Evolutionary conservation across 768 basidiomycete species (phyloP).

Genomic region (Leccinellum rugosiceps): DNA sequence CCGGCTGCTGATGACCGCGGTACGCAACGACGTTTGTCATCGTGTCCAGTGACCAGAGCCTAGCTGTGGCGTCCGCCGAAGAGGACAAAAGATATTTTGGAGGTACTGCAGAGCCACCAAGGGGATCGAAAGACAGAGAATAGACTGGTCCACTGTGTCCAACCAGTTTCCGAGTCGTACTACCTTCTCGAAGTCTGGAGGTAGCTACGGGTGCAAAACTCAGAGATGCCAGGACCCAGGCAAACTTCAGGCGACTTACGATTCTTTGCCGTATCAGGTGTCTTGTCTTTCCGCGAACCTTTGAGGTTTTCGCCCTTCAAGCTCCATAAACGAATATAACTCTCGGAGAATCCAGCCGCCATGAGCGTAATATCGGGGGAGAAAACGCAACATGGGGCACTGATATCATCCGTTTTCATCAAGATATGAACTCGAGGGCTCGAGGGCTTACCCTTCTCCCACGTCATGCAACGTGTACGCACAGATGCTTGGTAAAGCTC

Average conservation of each 20-base stretch:
- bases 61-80: conserved; percentile 87
- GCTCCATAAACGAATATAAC: conserved; percentile 92
- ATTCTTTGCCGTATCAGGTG: conserved; percentile 61
- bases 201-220: conserved; percentile 37
- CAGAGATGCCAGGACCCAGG: neutral
- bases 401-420: conserved; percentile 31
- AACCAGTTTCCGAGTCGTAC: conserved; percentile 87
- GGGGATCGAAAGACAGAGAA: conserved; percentile 88
- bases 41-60: conserved; percentile 95
- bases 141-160: conserved; percentile 98
- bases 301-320: conserved; percentile 87
- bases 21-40: conserved; percentile 92
- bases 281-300: conserved; percentile 75
- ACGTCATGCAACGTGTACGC: conserved; percentile 94
- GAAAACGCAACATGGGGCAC: conserved; percentile 82
- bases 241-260: conserved; percentile 42
- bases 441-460: conserved; percentile 76
- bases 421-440: neutral
- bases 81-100: conserved; percentile 88
- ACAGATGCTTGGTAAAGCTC: conserved; percentile 88
- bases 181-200: conserved; percentile 64
- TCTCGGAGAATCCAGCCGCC: conserved; percentile 95
- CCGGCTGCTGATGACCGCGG: conserved; percentile 92
- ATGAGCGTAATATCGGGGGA: conserved; percentile 88
- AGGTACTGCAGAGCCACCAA: conserved; percentile 79